Percentiles rank a stretch among this genome's conserved stretches.
These are phyloP conservation scores for Alnus rubra DNA, from an alignment of 306 rosid species.

Conservation along the genomic window DNA sequence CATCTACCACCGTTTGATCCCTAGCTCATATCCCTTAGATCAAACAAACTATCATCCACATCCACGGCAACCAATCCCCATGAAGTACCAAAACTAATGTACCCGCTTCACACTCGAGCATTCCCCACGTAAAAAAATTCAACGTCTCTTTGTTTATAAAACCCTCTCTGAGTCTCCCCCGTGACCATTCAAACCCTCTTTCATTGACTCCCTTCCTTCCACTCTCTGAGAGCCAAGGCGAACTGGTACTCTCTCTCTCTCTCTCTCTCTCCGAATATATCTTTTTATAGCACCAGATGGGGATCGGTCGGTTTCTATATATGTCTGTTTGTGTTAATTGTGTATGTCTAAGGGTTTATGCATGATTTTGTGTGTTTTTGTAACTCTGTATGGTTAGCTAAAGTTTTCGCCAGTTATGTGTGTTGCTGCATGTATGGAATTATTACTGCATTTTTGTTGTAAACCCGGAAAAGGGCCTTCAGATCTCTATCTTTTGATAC, in stretches of 20 bases:
- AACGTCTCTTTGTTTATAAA: not conserved
- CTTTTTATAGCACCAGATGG: not conserved
- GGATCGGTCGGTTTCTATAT: not conserved
- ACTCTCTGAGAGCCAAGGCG: slow-evolving; percentile 22
- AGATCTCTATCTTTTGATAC: slow-evolving; percentile 6
- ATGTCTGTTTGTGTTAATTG: too few species aligned
- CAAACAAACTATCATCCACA: not conserved
- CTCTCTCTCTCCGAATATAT: not conserved
- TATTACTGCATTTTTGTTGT: not conserved
- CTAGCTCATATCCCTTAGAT: not conserved
- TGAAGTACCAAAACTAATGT: not conserved
- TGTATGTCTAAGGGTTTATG: not conserved
- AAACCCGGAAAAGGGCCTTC: slow-evolving; percentile 22
- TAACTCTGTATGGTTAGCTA: not conserved
- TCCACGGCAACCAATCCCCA: too few species aligned
- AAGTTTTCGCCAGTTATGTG: slow-evolving; percentile 1
- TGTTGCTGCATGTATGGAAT: not conserved
- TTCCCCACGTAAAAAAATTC: not conserved
- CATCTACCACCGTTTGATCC: too few species aligned
- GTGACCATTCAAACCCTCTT: not conserved
- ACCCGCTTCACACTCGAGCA: not conserved
- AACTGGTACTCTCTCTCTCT: slow-evolving; percentile 26
- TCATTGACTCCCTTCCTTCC: slow-evolving; percentile 15
- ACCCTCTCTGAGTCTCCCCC: not conserved
- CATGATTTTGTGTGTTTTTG: not conserved